Evolutionary conservation across 768 basidiomycete genomes (phyloP), one percentile per base, ranked within the genome.

Genomic region (Lentinula raphanica): DNA sequence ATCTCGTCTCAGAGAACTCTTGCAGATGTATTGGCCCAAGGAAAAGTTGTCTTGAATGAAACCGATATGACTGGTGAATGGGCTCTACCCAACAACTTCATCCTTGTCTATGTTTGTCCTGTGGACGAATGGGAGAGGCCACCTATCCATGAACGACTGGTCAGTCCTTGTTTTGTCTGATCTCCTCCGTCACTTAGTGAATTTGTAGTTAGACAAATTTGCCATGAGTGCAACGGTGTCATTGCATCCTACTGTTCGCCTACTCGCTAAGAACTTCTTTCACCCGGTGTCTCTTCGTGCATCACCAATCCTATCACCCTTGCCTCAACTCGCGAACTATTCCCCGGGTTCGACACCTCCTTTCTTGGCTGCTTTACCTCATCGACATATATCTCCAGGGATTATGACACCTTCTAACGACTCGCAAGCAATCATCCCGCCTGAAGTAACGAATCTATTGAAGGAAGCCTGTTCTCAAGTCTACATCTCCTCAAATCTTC

Each of bases 41-140:
- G 71, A 56, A 75, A 77, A 40, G 69, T 91, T 9, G 63, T 79
- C 12, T 64, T 88, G 29, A 78, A 80, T 31, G 66, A 62, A 29
- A 28, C 69, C 9, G 72, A 73, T 38, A 64, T 70, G 19, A 74
- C 73, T 19, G 76, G 75, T 9, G 71, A 72, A 0, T 84, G 82
- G 81, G 75, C 77, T 49, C 70, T 88, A 27, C 89, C 91, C 3
- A 78, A 84, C 11, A 81, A 77, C 1, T 94, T 93, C 65, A 74
- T 92, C 35, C 69, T 86, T 59, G 78, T 93, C 0, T 92, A 86
- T 63, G 82, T 94, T 11, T 90, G 88, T 68, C 79, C 83, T 9
- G 72, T 77, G 61, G 83, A 89, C 68, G 70, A 81, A 1, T 74
- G 72, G 46, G 88, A 91, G 67, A 74, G 86, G 58, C 90, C 92